Percentiles rank a stretch among this genome's conserved stretches.
phyloP scores from a whole-genome alignment of 352 stramenopile species.

The Thalassiosira exigua region DNA sequence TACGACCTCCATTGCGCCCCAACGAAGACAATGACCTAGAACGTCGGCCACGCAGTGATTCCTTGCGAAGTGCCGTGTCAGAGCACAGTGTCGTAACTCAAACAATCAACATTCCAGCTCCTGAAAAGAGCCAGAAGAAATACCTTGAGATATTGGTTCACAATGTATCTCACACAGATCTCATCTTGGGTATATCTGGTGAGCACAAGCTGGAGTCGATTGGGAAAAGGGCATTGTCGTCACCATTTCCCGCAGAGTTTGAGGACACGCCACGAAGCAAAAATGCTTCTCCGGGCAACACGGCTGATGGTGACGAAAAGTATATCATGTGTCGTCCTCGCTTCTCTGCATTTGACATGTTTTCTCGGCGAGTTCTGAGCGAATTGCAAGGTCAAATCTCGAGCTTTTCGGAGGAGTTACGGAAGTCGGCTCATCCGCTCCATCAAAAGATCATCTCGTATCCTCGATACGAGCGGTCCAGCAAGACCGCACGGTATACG shows the following conservation, averaged over 20 bases:
- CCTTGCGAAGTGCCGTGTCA: slow-evolving; percentile 28
- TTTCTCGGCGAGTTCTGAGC: slow-evolving; percentile 59
- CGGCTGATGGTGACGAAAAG: slow-evolving; percentile 39
- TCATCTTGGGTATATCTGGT: slow-evolving; percentile 87
- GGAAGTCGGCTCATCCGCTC: slow-evolving; percentile 10
- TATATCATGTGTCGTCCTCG: slow-evolving; percentile 73
- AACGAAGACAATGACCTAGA: slow-evolving; percentile 14
- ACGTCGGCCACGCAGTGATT: slow-evolving; percentile 46
- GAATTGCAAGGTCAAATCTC: slow-evolving; percentile 36
- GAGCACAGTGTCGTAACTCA: slow-evolving; percentile 41
- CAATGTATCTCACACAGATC: slow-evolving; percentile 96
- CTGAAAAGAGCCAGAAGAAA: slow-evolving; percentile 37
- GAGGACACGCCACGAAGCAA: slow-evolving; percentile 19
- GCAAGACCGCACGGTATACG: slow-evolving; percentile 56
- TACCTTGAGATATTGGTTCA: slow-evolving; percentile 94
- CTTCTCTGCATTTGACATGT: slow-evolving; percentile 81
- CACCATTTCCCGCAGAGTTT: slow-evolving; percentile 12
- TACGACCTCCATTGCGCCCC: neutral
- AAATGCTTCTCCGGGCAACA: slow-evolving; percentile 6
- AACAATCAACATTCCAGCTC: slow-evolving; percentile 9
- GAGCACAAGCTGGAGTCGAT: slow-evolving; percentile 12
- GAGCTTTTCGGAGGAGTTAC: neutral
- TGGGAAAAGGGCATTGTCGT: neutral
- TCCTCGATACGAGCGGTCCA: slow-evolving; percentile 71
- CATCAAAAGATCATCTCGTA: slow-evolving; percentile 60